Conservation (phyloP, 345 rosid genomes). For the Mallotus nudiflorus region DNA sequence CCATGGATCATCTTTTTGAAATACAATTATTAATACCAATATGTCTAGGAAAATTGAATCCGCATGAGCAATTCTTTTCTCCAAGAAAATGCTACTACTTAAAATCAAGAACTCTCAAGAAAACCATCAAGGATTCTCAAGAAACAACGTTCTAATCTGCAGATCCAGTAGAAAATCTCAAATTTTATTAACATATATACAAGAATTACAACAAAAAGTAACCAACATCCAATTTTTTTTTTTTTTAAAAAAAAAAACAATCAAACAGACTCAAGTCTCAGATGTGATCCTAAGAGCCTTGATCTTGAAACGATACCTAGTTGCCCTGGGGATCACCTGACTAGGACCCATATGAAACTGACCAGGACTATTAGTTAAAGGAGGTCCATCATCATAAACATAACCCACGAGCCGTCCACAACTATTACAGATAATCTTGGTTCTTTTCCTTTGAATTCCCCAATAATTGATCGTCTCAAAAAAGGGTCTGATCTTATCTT, state of each 20-base stretch:
- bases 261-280: slow-evolving; percentile 53
- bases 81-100: not conserved
- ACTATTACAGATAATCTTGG: slow-evolving; percentile 63
- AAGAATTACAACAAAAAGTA: not conserved
- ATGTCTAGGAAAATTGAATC: not conserved
- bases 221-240: too few species aligned
- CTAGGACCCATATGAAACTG: slow-evolving; percentile 84
- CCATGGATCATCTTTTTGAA: not conserved
- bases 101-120: not conserved
- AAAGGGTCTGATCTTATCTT: slow-evolving; percentile 80
- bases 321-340: slow-evolving; percentile 75
- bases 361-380: slow-evolving; percentile 57
- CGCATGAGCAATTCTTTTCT: not conserved
- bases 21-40: not conserved
- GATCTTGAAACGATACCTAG: slow-evolving; percentile 75
- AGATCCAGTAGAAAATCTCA: not conserved
- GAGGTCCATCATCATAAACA: slow-evolving; percentile 89
- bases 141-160: too few species aligned
- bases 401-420: slow-evolving; percentile 61
- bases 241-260: too few species aligned
- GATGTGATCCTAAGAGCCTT: slow-evolving; percentile 60
- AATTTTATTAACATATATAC: not conserved
- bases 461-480: slow-evolving; percentile 85
- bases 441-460: slow-evolving; percentile 78
- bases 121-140: too few species aligned